Evolutionary conservation across 2,329 filamentous ascomycete genomes (phyloP).

Genomic region (Coniochaeta prunicola): DNA sequence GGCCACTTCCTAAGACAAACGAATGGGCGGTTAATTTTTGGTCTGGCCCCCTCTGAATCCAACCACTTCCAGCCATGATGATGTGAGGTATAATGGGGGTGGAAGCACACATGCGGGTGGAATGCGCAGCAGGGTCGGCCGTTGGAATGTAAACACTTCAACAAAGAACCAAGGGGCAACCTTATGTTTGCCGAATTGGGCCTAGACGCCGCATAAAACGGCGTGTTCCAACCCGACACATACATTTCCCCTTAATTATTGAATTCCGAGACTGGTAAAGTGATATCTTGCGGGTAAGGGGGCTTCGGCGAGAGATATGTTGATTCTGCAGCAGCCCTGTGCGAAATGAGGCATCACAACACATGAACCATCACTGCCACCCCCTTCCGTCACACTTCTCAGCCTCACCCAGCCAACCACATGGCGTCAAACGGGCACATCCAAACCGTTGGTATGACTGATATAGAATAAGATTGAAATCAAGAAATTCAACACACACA

Average conservation of each 20-base stretch:
- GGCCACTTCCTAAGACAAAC: background rate
- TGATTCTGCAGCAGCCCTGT: background rate
- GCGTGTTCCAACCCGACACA: constrained; percentile 1
- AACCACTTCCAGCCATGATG: constrained; percentile 13
- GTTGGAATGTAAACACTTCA: constrained; percentile 16
- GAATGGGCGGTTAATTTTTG: background rate
- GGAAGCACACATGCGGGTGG: constrained; percentile 7
- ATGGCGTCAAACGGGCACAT: background rate
- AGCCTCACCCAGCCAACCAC: background rate
- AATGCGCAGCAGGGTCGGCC: constrained; percentile 10
- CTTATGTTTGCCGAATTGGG: constrained; percentile 27
- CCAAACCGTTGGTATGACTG: background rate
- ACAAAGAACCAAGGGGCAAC: constrained; percentile 22
- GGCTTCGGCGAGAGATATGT: background rate
- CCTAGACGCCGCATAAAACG: constrained; percentile 8
- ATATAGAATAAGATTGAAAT: background rate
- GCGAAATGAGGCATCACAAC: background rate
- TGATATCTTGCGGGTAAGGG: background rate
- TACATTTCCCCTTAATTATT: background rate
- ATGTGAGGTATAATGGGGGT: constrained; percentile 16
- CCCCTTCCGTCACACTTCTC: background rate
- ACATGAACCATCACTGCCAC: background rate
- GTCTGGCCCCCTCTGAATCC: constrained; percentile 4
- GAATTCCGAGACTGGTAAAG: background rate
- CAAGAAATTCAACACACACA: constrained; percentile 8